Percentiles rank a stretch among this genome's conserved stretches.
Conservation (phyloP, 164 flowering plant genomes). For the Liquidambar formosana region DNA sequence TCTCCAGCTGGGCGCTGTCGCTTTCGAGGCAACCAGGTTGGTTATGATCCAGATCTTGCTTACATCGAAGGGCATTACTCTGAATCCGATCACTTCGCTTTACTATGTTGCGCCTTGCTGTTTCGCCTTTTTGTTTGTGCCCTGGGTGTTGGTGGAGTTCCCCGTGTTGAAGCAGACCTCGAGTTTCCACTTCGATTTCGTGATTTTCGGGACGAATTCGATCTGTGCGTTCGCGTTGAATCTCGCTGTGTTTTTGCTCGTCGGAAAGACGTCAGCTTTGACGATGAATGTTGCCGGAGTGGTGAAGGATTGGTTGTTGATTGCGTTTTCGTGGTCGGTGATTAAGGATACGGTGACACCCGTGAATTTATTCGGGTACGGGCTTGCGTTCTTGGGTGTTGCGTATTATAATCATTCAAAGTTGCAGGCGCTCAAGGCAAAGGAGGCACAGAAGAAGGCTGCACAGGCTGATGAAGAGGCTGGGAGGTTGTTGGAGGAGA, state of each 20-base stretch:
- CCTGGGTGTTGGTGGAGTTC: constrained; percentile 29
- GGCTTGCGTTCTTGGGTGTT: constrained; percentile 17
- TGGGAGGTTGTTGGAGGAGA: constrained; percentile 15
- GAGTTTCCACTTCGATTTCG: constrained; percentile 27
- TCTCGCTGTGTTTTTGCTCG: constrained; percentile 31
- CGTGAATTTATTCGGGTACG: constrained; percentile 14
- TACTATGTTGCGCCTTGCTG: constrained; percentile 40
- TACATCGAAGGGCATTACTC: constrained; percentile 23
- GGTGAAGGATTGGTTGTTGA: constrained; percentile 35
- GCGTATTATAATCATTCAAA: constrained; percentile 15
- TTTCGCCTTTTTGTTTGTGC: constrained; percentile 24
- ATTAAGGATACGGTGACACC: constrained; percentile 21
- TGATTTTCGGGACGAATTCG: constrained; percentile 27
- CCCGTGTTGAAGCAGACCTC: constrained; percentile 23
- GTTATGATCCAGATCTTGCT: constrained; percentile 36
- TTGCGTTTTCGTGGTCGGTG: constrained; percentile 27
- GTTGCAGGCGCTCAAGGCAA: constrained; percentile 13
- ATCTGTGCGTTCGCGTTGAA: constrained; percentile 35
- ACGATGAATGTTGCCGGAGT: constrained; percentile 31
- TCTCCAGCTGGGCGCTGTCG: constrained; percentile 27
- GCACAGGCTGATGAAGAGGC: constrained; percentile 18
- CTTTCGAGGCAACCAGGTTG: constrained; percentile 31
- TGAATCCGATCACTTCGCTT: constrained; percentile 34
- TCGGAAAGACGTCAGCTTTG: constrained; percentile 34
- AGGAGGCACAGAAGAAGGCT: constrained; percentile 19